Base-by-base conservation (phyloP, 1,284 basidiomycete genomes). In the Fereydounia khargensis region DNA sequence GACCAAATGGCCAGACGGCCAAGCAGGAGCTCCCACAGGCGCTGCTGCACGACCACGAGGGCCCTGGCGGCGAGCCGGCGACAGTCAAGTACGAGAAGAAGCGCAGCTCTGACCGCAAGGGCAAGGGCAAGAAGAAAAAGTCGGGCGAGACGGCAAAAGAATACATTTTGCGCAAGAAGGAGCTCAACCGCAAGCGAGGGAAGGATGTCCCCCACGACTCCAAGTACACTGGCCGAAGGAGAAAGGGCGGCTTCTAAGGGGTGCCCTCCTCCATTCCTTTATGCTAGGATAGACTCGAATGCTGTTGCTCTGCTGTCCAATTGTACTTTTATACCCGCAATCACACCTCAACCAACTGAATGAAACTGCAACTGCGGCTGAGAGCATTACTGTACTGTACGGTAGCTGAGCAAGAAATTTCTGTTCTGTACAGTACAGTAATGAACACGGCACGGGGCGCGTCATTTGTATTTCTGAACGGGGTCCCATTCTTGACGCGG, bases 151-250 rank as follows among this genome's bases (percentile, higher is more conserved):
- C 63, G 6, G 37, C 51, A 19, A 80, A 80, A 67, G 80, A 82
- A 37, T 82, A 80, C 78, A 79, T 82, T 20, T 65, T 81, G 44
- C 77, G 80, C 65, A 83, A 83, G 77, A 83, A 83, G 77, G 81
- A 82, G 37, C 67, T 82, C 47, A 81, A 82, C 62, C 63, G 80
- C 40, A 76, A 77, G 41, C 77, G 80, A 57, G 82, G 82, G 1
- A 82, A 82, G 66, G 80, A 81, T 38, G 71, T 74, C 9, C 71
- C 71, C 1, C 35, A 56, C 23, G 70, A 74, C 42, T 69, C 66
- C 16, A 73, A 65, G 42, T 74, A 64, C 44, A 69, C 61, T 1
- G 71, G 69, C 21, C 21, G 58, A 21, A 27, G 45, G 16, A 40
- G 58, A 21, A 61, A 61, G 35, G 52, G 48, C 35, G 58, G 45